Evolutionary conservation across 768 basidiomycete species (phyloP).

Genomic region (Hericium alpestre): DNA sequence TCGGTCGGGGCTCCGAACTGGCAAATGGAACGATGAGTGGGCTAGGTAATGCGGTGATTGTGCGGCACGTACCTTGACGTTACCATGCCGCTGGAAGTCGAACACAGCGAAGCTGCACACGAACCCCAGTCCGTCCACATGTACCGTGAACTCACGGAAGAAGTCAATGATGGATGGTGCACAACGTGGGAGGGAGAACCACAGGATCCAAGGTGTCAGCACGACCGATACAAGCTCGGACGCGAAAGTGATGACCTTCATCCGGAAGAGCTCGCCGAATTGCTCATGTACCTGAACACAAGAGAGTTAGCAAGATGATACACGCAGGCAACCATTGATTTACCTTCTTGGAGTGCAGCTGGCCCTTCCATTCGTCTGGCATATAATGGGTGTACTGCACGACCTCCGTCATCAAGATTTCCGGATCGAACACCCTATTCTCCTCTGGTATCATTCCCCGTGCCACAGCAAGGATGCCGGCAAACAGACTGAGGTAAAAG

Average conservation of each 20-base stretch:
- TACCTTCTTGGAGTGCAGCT: slow-evolving; percentile 54
- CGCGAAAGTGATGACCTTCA: slow-evolving; percentile 81
- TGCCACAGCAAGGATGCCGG: slow-evolving; percentile 78
- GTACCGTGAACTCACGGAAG: slow-evolving; percentile 95
- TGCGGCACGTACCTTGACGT: slow-evolving; percentile 56
- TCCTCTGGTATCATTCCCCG: slow-evolving; percentile 95
- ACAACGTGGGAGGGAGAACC: slow-evolving; percentile 84
- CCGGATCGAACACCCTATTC: slow-evolving; percentile 88
- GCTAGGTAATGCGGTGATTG: too few species aligned
- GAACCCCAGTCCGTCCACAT: slow-evolving; percentile 92
- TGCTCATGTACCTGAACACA: slow-evolving; percentile 78
- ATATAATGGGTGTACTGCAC: slow-evolving; percentile 93
- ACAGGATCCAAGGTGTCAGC: slow-evolving; percentile 87
- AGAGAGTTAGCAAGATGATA: not conserved
- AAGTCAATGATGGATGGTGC: slow-evolving; percentile 92
- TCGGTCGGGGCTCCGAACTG: slow-evolving; percentile 80
- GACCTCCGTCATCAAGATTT: slow-evolving; percentile 84
- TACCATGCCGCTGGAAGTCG: slow-evolving; percentile 91
- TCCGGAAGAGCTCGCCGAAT: slow-evolving; percentile 86
- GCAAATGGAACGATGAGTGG: not conserved
- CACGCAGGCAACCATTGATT: not conserved
- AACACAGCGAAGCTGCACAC: slow-evolving; percentile 98
- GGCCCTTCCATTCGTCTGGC: slow-evolving; percentile 84
- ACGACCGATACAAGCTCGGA: slow-evolving; percentile 88
- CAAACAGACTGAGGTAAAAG: slow-evolving; percentile 87